Conservation (phyloP, 2,329 filamentous ascomycete species). For the Aspergillus fructus region DNA sequence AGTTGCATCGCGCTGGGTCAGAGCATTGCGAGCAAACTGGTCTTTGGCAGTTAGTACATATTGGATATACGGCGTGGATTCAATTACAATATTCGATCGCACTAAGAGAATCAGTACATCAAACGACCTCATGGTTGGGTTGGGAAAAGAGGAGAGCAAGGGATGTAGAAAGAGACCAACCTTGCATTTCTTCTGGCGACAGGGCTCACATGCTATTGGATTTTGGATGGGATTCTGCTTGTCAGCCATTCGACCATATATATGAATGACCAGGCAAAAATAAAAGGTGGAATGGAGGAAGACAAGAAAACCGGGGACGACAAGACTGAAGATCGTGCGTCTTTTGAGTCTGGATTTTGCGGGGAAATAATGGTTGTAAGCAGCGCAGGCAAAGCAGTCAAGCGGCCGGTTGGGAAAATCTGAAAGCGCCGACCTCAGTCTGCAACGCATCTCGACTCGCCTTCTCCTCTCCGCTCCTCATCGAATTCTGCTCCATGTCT, state of each 20-base stretch:
- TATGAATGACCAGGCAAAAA: not conserved
- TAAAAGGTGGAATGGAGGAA: not conserved
- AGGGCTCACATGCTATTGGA: conserved; percentile 19
- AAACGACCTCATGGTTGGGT: too few species aligned
- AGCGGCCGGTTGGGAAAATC: conserved; percentile 7
- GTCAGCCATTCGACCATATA: conserved; percentile 3
- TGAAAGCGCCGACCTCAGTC: not conserved
- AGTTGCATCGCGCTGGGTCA: conserved; percentile 15
- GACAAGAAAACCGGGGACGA: not conserved
- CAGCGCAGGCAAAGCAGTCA: not conserved
- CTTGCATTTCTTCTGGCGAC: conserved; percentile 23
- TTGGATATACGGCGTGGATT: not conserved
- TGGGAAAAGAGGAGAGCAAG: not conserved
- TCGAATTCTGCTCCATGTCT: not conserved
- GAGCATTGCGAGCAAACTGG: conserved; percentile 18
- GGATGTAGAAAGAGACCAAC: not conserved
- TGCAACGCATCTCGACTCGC: not conserved
- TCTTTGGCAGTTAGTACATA: conserved; percentile 10
- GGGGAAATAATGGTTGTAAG: not conserved
- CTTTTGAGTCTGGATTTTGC: not conserved
- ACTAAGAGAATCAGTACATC: conserved; percentile 7
- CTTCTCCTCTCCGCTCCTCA: not conserved
- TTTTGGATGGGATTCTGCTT: conserved; percentile 19
- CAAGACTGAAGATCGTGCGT: not conserved
- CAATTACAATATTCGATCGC: conserved; percentile 18